A percentile compares a stretch with the other conserved stretches of the same genome.
Conservation (phyloP, 495 filamentous ascomycete genomes). For the Aspergillus carlsbadensis region DNA sequence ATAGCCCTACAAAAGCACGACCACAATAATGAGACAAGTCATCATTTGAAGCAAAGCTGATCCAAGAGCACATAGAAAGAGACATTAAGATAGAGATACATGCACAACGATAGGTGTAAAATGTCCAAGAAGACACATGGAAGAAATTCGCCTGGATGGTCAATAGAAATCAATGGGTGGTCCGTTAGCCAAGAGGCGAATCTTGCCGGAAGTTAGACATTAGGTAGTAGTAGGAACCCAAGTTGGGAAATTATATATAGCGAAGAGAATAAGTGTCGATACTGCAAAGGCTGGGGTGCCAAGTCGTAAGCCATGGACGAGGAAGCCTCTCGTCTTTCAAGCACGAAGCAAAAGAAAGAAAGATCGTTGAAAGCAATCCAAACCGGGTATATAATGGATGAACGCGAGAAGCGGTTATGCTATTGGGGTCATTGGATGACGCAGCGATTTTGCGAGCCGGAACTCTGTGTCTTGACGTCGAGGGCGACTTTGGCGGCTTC, state of each 20-base stretch:
- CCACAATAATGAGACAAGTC: not conserved
- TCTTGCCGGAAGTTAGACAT: slow-evolving; percentile 4
- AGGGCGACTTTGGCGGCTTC: slow-evolving; percentile 97
- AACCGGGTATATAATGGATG: slow-evolving; percentile 14
- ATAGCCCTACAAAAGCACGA: not conserved
- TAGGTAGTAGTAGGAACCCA: slow-evolving; percentile 2
- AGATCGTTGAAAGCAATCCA: not conserved
- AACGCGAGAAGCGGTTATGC: not conserved
- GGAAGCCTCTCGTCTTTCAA: not conserved
- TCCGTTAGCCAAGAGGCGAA: not conserved
- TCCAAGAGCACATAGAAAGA: not conserved
- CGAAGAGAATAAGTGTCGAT: slow-evolving; percentile 12
- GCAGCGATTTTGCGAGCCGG: slow-evolving; percentile 34
- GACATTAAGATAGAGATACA: not conserved
- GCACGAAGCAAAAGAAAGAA: not conserved
- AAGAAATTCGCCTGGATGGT: not conserved
- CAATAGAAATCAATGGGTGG: too few relatives aligned
- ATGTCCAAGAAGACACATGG: not conserved
- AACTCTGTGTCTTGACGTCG: slow-evolving; percentile 65
- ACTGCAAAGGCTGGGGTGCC: slow-evolving; percentile 31
- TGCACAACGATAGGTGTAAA: not conserved
- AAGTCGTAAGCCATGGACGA: not conserved
- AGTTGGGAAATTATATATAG: slow-evolving; percentile 25
- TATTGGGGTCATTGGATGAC: slow-evolving; percentile 30
- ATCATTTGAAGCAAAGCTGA: not conserved